These are phyloP conservation scores for Meira miltonrushii DNA, from an alignment of 1,284 basidiomycete species.

Conservation along the genomic window DNA sequence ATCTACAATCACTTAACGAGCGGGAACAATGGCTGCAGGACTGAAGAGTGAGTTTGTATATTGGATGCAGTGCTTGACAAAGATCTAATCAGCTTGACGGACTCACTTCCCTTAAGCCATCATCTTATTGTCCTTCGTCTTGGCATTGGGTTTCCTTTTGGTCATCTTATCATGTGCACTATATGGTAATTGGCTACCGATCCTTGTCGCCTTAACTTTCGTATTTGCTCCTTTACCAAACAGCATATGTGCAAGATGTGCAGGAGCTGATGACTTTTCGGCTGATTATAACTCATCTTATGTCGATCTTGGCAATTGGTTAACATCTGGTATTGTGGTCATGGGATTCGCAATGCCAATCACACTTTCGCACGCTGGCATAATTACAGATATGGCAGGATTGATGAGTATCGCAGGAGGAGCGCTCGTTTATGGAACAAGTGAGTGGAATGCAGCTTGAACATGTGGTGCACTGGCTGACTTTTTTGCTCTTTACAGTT, in stretches of 20 bases:
- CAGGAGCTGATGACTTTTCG: constrained; percentile 58
- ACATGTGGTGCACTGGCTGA: neutral
- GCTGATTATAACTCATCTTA: constrained; percentile 57
- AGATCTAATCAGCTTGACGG: neutral
- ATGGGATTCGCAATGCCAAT: constrained; percentile 90
- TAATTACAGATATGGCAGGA: constrained; percentile 79
- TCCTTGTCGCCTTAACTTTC: constrained; percentile 91
- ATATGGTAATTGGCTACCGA: constrained; percentile 92
- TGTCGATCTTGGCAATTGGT: constrained; percentile 88
- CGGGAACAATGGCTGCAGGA: constrained; percentile 30
- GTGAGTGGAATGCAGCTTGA: constrained; percentile 59
- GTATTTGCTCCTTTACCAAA: constrained; percentile 94
- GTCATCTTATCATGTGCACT: constrained; percentile 96
- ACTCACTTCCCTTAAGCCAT: constrained; percentile 29
- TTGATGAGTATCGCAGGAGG: constrained; percentile 93
- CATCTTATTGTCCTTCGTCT: constrained; percentile 69
- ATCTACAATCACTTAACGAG: neutral
- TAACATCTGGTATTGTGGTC: constrained; percentile 79
- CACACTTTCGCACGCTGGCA: constrained; percentile 81
- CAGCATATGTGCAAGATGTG: constrained; percentile 62
- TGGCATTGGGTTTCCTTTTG: constrained; percentile 91
- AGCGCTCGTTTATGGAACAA: constrained; percentile 87
- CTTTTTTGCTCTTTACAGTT: constrained; percentile 16
- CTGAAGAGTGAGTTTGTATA: constrained; percentile 31
- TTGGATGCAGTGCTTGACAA: neutral